Conservation (phyloP, 2,329 filamentous ascomycete species). For the Aspergillus pseudoviridinutans region DNA sequence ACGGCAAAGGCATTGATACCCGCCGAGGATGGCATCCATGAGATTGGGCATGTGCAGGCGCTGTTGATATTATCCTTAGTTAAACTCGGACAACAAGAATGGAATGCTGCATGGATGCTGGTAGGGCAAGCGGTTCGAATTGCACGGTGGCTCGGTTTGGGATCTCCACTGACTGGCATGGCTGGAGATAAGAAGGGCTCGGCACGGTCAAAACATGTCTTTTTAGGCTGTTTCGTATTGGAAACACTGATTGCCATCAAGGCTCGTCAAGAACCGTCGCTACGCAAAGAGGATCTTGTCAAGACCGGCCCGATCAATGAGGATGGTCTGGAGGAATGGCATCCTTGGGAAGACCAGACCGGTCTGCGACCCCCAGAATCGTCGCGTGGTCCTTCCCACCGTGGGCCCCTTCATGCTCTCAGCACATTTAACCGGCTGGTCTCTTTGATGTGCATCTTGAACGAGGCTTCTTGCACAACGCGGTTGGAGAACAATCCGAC, state of each 20-base stretch:
- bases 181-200: conserved; percentile 29
- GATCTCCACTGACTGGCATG: conserved; percentile 39
- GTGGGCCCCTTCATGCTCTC: conserved; percentile 42
- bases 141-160: conserved; percentile 23
- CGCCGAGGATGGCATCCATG: conserved; percentile 44
- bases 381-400: conserved; percentile 27
- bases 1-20: conserved; percentile 40
- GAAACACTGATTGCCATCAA: conserved; percentile 50
- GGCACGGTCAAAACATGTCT: conserved; percentile 41
- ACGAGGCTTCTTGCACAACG: conserved; percentile 28
- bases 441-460: conserved; percentile 33
- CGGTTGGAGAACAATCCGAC: conserved; percentile 19
- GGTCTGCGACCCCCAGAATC: conserved; percentile 25
- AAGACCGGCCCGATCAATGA: conserved; percentile 53
- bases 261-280: conserved; percentile 43
- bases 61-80: conserved; percentile 59
- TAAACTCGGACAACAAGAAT: conserved; percentile 57
- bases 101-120: conserved; percentile 59
- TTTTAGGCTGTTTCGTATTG: conserved; percentile 51
- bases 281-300: conserved; percentile 50
- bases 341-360: conserved; percentile 60
- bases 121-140: conserved; percentile 62
- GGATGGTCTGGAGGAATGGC: conserved; percentile 70
- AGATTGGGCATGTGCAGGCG: conserved; percentile 53
- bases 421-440: conserved; percentile 54